Percentiles rank a stretch among this genome's conserved stretches.
Evolutionary conservation across 2,329 filamentous ascomycete species (phyloP).

Genomic region (Cladophialophora exuberans): DNA sequence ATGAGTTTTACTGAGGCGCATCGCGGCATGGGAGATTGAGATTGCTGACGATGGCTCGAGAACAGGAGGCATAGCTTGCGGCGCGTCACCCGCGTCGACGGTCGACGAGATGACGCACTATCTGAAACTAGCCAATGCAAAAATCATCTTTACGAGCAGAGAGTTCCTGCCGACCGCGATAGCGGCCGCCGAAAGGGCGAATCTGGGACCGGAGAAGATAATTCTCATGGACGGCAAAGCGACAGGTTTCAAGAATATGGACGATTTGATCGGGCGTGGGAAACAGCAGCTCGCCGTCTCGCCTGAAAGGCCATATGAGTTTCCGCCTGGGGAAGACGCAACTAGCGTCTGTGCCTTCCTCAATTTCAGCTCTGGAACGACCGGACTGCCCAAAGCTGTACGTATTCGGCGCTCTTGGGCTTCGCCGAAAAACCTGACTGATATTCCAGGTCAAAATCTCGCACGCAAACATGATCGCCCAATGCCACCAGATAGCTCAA

Average conservation of each 20-base stretch:
- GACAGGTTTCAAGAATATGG: slow-evolving; percentile 35
- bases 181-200: slow-evolving; percentile 56
- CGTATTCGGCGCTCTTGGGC: slow-evolving; percentile 47
- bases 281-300: slow-evolving; percentile 43
- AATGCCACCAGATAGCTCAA: slow-evolving; percentile 13
- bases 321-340: slow-evolving; percentile 56
- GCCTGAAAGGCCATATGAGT: slow-evolving; percentile 55
- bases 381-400: slow-evolving; percentile 81
- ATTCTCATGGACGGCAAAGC: slow-evolving; percentile 60
- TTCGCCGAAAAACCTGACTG: background rate
- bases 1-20: background rate
- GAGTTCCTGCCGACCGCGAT: slow-evolving; percentile 58
- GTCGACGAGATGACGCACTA: slow-evolving; percentile 69
- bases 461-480: slow-evolving; percentile 24
- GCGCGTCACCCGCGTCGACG: slow-evolving; percentile 67
- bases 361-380: slow-evolving; percentile 76
- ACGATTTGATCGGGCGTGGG: slow-evolving; percentile 35
- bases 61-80: slow-evolving; percentile 57
- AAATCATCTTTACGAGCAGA: slow-evolving; percentile 60
- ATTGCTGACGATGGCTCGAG: background rate
- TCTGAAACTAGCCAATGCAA: slow-evolving; percentile 58
- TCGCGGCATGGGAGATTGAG: background rate
- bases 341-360: slow-evolving; percentile 48
- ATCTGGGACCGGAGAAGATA: slow-evolving; percentile 54
- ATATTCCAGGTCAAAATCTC: slow-evolving; percentile 22